Base-by-base conservation (phyloP, 1,139 yeast genomes). In the Scheffersomyces illinoinensis region DNA sequence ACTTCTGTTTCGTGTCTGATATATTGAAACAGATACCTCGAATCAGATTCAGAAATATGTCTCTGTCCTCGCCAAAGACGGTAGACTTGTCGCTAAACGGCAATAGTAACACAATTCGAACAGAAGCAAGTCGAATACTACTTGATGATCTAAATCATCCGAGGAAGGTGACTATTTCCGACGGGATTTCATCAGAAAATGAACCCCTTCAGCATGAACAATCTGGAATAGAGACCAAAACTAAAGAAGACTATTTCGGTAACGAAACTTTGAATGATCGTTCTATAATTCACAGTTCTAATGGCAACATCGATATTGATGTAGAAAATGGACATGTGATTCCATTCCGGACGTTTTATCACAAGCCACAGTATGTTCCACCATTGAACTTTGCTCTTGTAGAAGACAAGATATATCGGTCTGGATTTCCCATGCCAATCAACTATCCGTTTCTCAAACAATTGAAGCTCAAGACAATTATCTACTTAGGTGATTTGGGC, bases 361-460 rank as follows among this genome's bases (percentile, higher is more conserved):
- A 66, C 33, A 63, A 66, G 51, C 69, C 71, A 5, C 74, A 71
- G 54, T 72, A 75, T 63, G 96, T 92, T 7, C 98, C 99, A 2
- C 99, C 99, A 1, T 80, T 95, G 65, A 93, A 93, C 74, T 93
- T 93, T 70, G 86, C 97, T 0, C 84, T 91, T 20, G 97, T 93
- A 1, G 97, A 91, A 63, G 93, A 91, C 60, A 88, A 91, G 5
- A 85, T 95, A 19, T 95, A 93, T 72, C 79, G 99, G 47, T 89
- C 96, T 1, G 99, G 99, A 3, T 96, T 93, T 69, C 99, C 99
- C 3, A 90, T 92, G 78, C 90, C 91, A 0, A 84, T 88, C 65
- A 93, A 93, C 74, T 91, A 88, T 69, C 86, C 90, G 17, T 95
- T 91, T 67, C 79, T 95, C 26, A 85, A 87, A 65, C 89, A 87